Evolutionary conservation across 805 yeast species (phyloP).

Genomic region (Limtongia smithiae): DNA sequence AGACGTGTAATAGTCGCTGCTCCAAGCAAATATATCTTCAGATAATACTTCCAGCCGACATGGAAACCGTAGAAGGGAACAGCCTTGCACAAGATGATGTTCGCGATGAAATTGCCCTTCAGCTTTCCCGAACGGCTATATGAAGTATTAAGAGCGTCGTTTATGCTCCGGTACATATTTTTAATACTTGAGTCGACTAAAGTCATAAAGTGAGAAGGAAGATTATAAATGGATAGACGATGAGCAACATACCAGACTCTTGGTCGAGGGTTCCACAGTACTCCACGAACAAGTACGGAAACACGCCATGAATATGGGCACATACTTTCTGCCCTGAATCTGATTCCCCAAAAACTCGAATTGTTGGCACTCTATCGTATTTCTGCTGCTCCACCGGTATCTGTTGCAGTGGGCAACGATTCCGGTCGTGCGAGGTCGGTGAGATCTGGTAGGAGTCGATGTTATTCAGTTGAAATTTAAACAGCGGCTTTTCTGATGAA

Average conservation of each 20-base stretch:
- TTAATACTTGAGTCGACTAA: constrained; percentile 25
- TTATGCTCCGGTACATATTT: constrained; percentile 30
- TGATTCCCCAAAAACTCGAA: constrained; percentile 72
- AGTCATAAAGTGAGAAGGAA: background rate
- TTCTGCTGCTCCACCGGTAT: constrained; percentile 30
- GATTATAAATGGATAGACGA: background rate
- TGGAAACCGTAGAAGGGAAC: constrained; percentile 82
- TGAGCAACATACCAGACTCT: constrained; percentile 1
- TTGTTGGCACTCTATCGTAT: constrained; percentile 56
- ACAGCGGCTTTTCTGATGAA: constrained; percentile 2
- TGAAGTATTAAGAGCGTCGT: constrained; percentile 32
- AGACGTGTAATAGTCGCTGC: constrained; percentile 59
- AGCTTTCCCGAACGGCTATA: constrained; percentile 27
- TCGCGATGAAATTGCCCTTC: constrained; percentile 33
- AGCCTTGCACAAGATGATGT: constrained; percentile 56
- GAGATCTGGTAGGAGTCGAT: constrained; percentile 62
- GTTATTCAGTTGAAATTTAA: constrained; percentile 52
- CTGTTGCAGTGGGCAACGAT: constrained; percentile 14
- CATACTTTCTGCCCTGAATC: constrained; percentile 56
- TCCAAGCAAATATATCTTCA: constrained; percentile 64
- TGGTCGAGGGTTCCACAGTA: constrained; percentile 45
- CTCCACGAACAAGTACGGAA: constrained; percentile 73
- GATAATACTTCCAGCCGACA: constrained; percentile 57
- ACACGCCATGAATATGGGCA: constrained; percentile 78
- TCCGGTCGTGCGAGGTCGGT: constrained; percentile 54